A percentile compares a stretch with the other conserved stretches of the same genome.
phyloP scores from a whole-genome alignment of 2,329 filamentous ascomycete genomes.

The Xylaria sp. region DNA sequence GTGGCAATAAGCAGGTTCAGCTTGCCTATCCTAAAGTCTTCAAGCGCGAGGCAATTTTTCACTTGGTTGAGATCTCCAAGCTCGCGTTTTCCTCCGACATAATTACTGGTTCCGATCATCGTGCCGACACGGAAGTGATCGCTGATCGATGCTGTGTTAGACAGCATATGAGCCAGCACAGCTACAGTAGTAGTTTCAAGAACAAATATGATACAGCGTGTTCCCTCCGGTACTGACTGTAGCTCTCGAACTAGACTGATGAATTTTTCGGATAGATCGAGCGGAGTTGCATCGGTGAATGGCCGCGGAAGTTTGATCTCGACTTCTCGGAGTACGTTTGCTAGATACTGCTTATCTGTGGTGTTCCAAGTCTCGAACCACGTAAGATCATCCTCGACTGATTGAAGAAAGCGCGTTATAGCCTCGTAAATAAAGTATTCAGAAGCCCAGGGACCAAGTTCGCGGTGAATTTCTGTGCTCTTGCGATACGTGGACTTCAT shows the following conservation, averaged over 20 bases:
- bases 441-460: slow-evolving; percentile 75
- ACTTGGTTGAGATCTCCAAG: slow-evolving; percentile 52
- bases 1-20: slow-evolving; percentile 71
- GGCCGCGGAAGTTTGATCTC: slow-evolving; percentile 39
- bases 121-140: slow-evolving; percentile 62
- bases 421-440: slow-evolving; percentile 71
- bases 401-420: slow-evolving; percentile 52
- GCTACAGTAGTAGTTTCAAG: slow-evolving; percentile 70
- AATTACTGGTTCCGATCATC: slow-evolving; percentile 65
- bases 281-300: slow-evolving; percentile 36
- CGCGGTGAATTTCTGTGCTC: slow-evolving; percentile 60
- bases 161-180: slow-evolving; percentile 69
- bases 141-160: slow-evolving; percentile 60
- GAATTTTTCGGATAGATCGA: slow-evolving; percentile 68
- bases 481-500: slow-evolving; percentile 65
- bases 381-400: slow-evolving; percentile 42
- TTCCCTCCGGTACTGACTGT: slow-evolving; percentile 54
- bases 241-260: slow-evolving; percentile 64
- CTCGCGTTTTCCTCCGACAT: slow-evolving; percentile 52
- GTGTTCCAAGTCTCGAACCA: slow-evolving; percentile 57
- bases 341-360: slow-evolving; percentile 67
- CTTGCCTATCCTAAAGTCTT: slow-evolving; percentile 64
- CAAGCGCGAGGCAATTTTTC: slow-evolving; percentile 52
- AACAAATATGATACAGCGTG: slow-evolving; percentile 75
- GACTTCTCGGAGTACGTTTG: slow-evolving; percentile 57